These are phyloP conservation scores for Plenodomus lindquistii DNA, from an alignment of 2,329 filamentous ascomycete species.

Conservation along the genomic window DNA sequence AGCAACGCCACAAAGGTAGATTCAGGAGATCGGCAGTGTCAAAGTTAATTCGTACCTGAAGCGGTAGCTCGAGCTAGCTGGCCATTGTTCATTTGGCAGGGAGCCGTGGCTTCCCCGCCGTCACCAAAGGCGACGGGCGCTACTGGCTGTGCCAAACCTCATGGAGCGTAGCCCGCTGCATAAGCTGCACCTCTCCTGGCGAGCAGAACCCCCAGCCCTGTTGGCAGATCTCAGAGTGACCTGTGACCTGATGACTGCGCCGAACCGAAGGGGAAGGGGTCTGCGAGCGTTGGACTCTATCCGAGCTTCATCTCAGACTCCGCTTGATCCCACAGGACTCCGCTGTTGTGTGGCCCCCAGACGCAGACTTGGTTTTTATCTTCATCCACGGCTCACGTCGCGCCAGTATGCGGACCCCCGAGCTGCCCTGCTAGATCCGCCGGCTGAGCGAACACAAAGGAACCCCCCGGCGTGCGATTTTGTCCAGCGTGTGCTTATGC, in stretches of 20 bases:
- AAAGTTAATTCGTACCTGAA: constrained; percentile 13
- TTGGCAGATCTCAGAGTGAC: constrained; percentile 17
- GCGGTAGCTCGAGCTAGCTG: constrained; percentile 3
- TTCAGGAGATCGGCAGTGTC: not conserved
- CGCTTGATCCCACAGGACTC: constrained; percentile 14
- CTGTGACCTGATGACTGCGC: constrained; percentile 24
- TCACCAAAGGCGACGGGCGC: constrained; percentile 18
- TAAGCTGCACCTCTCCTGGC: constrained; percentile 24
- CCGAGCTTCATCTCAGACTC: constrained; percentile 13
- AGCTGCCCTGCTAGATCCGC: constrained; percentile 23
- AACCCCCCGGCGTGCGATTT: constrained; percentile 4
- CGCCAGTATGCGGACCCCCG: constrained; percentile 25
- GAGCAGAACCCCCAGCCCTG: constrained; percentile 21
- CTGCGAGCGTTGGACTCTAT: constrained; percentile 11
- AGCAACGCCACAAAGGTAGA: not conserved
- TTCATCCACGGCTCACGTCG: not conserved
- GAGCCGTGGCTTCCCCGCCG: constrained; percentile 16
- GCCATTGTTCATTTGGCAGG: not conserved
- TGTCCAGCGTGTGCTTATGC: constrained; percentile 30
- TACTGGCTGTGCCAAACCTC: constrained; percentile 14
- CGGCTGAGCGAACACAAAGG: constrained; percentile 6
- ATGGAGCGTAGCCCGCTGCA: constrained; percentile 15
- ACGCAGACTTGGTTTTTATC: not conserved
- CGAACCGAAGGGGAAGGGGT: constrained; percentile 13
- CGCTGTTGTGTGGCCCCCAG: not conserved